Evolutionary conservation across 129 eudicot species (phyloP).

Genomic region (Flaveria robusta): DNA sequence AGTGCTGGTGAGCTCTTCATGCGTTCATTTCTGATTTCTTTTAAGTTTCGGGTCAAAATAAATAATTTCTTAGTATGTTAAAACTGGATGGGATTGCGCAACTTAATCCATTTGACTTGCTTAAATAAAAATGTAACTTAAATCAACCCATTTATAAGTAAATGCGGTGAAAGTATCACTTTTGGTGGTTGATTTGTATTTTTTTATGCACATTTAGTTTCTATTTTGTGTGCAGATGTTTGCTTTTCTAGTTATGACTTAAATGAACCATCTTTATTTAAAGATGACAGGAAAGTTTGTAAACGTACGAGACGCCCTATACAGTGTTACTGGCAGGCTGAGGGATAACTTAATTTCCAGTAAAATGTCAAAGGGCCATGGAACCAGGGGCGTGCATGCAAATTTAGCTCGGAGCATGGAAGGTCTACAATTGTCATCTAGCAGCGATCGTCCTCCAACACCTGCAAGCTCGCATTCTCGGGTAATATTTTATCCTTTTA

Average conservation of each 20-base stretch:
- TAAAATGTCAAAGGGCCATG: slow-evolving; percentile 42
- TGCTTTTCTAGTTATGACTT: background rate
- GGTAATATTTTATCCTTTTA: slow-evolving; percentile 36
- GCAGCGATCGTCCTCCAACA: slow-evolving; percentile 37
- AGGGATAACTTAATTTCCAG: slow-evolving; percentile 49
- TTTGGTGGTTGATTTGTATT: slow-evolving; percentile 2
- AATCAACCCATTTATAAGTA: background rate
- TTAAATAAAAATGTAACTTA: background rate
- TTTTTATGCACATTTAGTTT: background rate
- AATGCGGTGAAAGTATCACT: background rate
- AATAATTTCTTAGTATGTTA: background rate
- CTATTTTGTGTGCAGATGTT: background rate
- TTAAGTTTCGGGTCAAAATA: background rate
- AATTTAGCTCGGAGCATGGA: slow-evolving; percentile 46
- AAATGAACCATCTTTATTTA: slow-evolving; percentile 9
- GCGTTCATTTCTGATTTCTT: slow-evolving; percentile 19
- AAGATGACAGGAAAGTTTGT: slow-evolving; percentile 74
- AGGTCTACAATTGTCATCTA: slow-evolving; percentile 48
- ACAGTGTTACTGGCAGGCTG: slow-evolving; percentile 59
- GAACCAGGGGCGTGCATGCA: slow-evolving; percentile 33
- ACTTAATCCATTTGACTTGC: background rate
- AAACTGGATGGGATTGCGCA: background rate
- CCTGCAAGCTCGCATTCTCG: slow-evolving; percentile 39
- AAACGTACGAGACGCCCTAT: slow-evolving; percentile 67
- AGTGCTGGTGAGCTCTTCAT: slow-evolving; percentile 57